These are phyloP conservation scores for Trichosporon asahii DNA, from an alignment of 1,284 basidiomycete species.

Conservation along the genomic window DNA sequence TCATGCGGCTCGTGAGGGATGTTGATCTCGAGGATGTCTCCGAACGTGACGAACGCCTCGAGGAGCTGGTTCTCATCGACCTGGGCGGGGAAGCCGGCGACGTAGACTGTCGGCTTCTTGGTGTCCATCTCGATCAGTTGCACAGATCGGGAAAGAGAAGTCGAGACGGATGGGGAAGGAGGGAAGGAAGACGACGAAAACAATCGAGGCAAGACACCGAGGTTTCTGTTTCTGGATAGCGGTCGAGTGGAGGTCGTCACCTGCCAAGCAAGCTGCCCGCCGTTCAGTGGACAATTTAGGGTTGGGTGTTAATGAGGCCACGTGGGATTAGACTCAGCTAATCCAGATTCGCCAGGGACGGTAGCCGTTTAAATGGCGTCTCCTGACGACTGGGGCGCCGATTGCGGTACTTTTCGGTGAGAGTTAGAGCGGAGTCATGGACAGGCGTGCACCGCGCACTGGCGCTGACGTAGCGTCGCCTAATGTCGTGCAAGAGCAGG, in stretches of 20 bases:
- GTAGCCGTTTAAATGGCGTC: neutral
- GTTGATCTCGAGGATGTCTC: constrained; percentile 50
- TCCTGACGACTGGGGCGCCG: neutral
- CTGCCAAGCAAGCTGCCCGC: too few relatives aligned
- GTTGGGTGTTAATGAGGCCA: neutral
- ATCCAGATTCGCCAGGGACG: neutral
- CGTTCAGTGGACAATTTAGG: neutral
- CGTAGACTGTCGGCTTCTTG: constrained; percentile 44
- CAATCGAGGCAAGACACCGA: neutral
- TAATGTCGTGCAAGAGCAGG: neutral
- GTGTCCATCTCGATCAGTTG: constrained; percentile 3
- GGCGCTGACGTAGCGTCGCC: neutral
- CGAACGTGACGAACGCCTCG: constrained; percentile 50
- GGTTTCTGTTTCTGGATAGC: neutral
- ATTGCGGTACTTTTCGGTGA: neutral
- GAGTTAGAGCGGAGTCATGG: neutral
- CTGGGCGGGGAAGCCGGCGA: constrained; percentile 41
- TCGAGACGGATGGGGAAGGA: neutral
- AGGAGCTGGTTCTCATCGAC: constrained; percentile 49
- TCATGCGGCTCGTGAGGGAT: constrained; percentile 46
- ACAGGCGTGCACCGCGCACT: neutral
- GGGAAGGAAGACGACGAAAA: neutral
- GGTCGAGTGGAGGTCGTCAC: constrained; percentile 4
- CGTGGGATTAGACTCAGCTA: neutral
- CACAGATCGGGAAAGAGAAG: neutral